These are phyloP conservation scores for Xylaria palmicola DNA, from an alignment of 495 filamentous ascomycete species.

Conservation along the genomic window DNA sequence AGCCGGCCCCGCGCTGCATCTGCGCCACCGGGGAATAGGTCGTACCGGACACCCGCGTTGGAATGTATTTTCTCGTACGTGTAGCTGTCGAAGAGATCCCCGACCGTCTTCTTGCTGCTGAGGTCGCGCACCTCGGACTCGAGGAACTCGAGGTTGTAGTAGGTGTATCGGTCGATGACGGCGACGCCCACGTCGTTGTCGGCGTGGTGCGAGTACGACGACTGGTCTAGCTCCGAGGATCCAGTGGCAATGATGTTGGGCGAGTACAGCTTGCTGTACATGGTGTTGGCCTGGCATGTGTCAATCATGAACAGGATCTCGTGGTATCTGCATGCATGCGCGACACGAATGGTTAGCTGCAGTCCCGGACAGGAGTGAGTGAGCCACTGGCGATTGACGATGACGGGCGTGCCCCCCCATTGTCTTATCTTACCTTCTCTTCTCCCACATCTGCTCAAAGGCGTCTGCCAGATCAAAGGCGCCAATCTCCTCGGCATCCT, in stretches of 20 bases:
- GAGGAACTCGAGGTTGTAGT: slow-evolving; percentile 96
- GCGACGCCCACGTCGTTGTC: slow-evolving; percentile 97
- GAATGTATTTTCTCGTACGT: slow-evolving; percentile 93
- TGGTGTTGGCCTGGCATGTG: slow-evolving; percentile 98
- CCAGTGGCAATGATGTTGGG: slow-evolving; percentile 97
- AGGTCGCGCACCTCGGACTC: slow-evolving; percentile 84
- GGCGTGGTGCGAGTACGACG: slow-evolving; percentile 92
- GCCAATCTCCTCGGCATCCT: slow-evolving; percentile 96
- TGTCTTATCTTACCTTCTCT: slow-evolving; percentile 65
- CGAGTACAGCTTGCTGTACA: slow-evolving; percentile 97
- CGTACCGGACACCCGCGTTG: slow-evolving; percentile 87
- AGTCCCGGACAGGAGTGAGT: too few species aligned
- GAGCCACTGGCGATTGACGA: too few species aligned
- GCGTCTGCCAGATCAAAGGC: slow-evolving; percentile 95
- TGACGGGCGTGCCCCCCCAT: too few species aligned
- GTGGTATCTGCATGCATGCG: slow-evolving; percentile 59
- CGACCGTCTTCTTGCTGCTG: slow-evolving; percentile 79
- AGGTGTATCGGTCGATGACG: slow-evolving; percentile 97
- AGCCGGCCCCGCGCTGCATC: slow-evolving; percentile 67
- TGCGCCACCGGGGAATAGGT: slow-evolving; percentile 81
- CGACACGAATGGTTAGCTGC: neutral
- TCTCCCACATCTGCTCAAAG: slow-evolving; percentile 99
- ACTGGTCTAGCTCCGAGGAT: slow-evolving; percentile 89
- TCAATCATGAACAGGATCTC: slow-evolving; percentile 99
- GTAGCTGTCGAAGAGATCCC: slow-evolving; percentile 93